phyloP scores from a whole-genome alignment of 441 rosid species.

The Geranium incanum region DNA sequence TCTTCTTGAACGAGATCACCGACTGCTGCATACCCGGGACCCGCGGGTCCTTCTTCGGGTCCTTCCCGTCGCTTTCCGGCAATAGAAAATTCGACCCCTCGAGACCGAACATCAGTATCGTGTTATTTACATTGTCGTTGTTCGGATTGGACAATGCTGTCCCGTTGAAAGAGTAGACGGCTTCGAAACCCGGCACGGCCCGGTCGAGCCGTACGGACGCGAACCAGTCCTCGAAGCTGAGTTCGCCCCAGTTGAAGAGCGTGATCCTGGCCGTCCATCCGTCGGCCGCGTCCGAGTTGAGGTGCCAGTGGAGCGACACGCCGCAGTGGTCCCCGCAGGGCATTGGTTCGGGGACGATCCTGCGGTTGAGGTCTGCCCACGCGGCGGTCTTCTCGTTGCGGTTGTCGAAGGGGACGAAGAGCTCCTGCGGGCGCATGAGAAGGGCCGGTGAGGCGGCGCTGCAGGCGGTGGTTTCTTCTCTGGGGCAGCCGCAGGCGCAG shows the following conservation, averaged over 20 bases:
- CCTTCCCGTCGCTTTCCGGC: constrained; percentile 29
- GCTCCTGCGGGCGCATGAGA: constrained; percentile 32
- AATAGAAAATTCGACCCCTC: constrained; percentile 32
- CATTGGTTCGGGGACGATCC: constrained; percentile 36
- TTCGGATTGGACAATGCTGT: constrained; percentile 26
- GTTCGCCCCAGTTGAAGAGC: constrained; percentile 46
- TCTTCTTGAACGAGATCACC: constrained; percentile 41
- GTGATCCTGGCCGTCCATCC: constrained; percentile 52
- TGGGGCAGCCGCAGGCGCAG: constrained; percentile 47
- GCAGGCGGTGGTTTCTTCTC: constrained; percentile 31
- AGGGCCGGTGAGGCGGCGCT: constrained; percentile 31
- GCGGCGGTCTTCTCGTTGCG: constrained; percentile 30
- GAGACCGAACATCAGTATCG: constrained; percentile 42
- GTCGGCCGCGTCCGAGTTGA: constrained; percentile 32
- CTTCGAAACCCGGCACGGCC: constrained; percentile 37
- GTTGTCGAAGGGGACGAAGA: constrained; percentile 46
- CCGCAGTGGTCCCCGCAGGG: constrained; percentile 58
- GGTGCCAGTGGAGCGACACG: constrained; percentile 48
- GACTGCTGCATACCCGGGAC: constrained; percentile 49
- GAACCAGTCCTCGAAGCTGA: constrained; percentile 38
- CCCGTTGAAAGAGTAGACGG: constrained; percentile 42
- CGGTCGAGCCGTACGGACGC: constrained; percentile 35
- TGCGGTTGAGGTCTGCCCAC: constrained; percentile 34
- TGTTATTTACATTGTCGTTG: constrained; percentile 21
- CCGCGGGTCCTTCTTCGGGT: constrained; percentile 37